Evolutionary conservation across 768 basidiomycete species (phyloP), one percentile per base, ranked within the genome.

Genomic region (Boletus vermiculosoides): DNA sequence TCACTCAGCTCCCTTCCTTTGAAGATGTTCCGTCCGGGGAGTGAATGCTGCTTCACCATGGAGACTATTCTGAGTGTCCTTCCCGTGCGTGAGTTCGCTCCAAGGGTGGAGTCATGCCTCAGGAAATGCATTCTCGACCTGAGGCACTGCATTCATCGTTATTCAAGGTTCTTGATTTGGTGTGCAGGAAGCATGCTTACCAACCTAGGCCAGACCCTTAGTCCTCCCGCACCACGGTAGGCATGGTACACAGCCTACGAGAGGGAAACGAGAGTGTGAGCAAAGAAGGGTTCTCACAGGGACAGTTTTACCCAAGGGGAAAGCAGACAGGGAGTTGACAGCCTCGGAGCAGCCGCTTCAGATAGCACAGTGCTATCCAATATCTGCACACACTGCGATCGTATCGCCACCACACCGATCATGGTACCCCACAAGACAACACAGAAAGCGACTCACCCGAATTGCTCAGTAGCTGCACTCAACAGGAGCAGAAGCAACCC

Each of bases 21-120:
- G 10, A 31, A 94, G 74, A 70, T 87, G 83, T 46, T 84, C 71
- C 33, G 81, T 78, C 83, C 82, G 83, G 54, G 78, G 73, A 20
- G 68, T 74, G 30, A 78, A 68, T 25, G 76, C 73, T 20, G 68
- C 63, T 30, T 76, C 75, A 23, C 64, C 71, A 37, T 62, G 50
- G 12, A 70, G 63, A 15, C 77, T 73, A 20, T 70, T 67, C 11
- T 56, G 63, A 54, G 41, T 44, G 59, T 73, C 73, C 44, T 74
- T 77, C 40, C 77, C 75, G 56, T 78, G 44, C 70, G 36, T 78
- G 81, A 11, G 83, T 85, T 28, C 90, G 79, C 64, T 90, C 87
- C 37, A 94, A 81, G 5, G 87, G 89, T 25, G 90, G 90, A 68
- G 91, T 91, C 67, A 90, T 94, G 1, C 94, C 92, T 23, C 85